Conservation (phyloP, 805 yeast genomes). For the Pichia sporocuriosa region DNA sequence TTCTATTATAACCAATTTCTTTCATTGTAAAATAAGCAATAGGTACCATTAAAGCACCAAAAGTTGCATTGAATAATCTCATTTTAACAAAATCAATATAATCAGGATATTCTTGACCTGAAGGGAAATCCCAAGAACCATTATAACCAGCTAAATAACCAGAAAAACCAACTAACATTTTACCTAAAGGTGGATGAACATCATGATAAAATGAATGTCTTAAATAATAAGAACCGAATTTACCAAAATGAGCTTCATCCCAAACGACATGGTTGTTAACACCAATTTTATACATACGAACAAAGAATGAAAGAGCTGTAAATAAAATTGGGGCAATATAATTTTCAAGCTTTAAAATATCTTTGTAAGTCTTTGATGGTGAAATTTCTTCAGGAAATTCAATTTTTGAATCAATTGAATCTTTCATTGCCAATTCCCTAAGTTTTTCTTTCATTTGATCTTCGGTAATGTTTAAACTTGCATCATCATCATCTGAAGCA, state of each 20-base stretch:
- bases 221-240: constrained; percentile 74
- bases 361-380: constrained; percentile 11
- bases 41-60: constrained; percentile 81
- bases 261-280: constrained; percentile 75
- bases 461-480: constrained; percentile 17
- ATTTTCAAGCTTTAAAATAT: constrained; percentile 22
- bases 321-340: constrained; percentile 52
- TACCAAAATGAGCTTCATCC: constrained; percentile 97
- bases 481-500: not conserved
- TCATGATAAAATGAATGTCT: constrained; percentile 78
- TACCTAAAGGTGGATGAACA: constrained; percentile 85
- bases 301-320: constrained; percentile 61
- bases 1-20: constrained; percentile 63
- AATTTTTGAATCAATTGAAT: constrained; percentile 1
- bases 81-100: constrained; percentile 73
- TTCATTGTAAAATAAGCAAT: constrained; percentile 77
- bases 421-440: constrained; percentile 23
- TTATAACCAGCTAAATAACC: constrained; percentile 81
- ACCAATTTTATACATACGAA: constrained; percentile 72
- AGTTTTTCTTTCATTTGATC: constrained; percentile 28
- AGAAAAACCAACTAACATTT: constrained; percentile 70
- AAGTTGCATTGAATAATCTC: constrained; percentile 82
- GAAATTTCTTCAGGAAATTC: constrained; percentile 14
- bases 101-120: constrained; percentile 72
- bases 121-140: constrained; percentile 84